These are phyloP conservation scores for Phytophthora nicotianae DNA, from an alignment of 352 stramenopile species.

Conservation along the genomic window DNA sequence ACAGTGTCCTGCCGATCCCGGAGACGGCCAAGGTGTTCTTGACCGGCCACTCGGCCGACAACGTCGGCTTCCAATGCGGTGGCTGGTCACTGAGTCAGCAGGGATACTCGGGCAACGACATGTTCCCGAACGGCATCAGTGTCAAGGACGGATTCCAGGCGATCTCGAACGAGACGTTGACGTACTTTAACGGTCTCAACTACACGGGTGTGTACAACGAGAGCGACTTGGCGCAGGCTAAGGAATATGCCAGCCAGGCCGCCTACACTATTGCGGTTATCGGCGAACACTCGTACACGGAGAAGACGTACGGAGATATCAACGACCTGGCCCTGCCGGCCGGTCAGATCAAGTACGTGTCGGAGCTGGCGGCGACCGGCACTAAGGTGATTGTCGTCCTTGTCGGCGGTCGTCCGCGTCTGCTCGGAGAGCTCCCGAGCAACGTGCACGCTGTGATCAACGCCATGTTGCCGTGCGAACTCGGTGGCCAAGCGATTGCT, in stretches of 20 bases:
- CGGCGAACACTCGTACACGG: constrained; percentile 77
- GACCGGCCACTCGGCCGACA: constrained; percentile 60
- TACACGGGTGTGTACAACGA: constrained; percentile 52
- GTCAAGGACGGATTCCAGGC: constrained; percentile 60
- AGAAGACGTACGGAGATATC: constrained; percentile 85
- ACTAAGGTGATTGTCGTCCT: constrained; percentile 83
- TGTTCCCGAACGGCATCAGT: constrained; percentile 64
- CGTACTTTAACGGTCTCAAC: constrained; percentile 64
- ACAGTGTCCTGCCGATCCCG: constrained; percentile 51
- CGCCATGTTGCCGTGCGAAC: constrained; percentile 73
- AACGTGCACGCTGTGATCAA: constrained; percentile 78
- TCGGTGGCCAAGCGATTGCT: constrained; percentile 80
- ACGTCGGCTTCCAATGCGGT: constrained; percentile 70
- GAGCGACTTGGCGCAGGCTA: constrained; percentile 58
- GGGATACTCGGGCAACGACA: constrained; percentile 67
- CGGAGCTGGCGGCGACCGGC: constrained; percentile 54
- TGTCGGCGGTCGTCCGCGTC: constrained; percentile 70
- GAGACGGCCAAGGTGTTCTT: constrained; percentile 52
- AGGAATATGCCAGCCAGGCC: constrained; percentile 48
- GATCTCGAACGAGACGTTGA: constrained; percentile 34
- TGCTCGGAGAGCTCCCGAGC: constrained; percentile 59
- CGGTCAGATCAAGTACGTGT: constrained; percentile 79
- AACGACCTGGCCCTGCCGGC: constrained; percentile 64
- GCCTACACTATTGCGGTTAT: constrained; percentile 77
- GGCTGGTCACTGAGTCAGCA: constrained; percentile 87